Evolutionary conservation across 257 asterid species (phyloP).

Genomic region (Ophiorrhiza pumila): DNA sequence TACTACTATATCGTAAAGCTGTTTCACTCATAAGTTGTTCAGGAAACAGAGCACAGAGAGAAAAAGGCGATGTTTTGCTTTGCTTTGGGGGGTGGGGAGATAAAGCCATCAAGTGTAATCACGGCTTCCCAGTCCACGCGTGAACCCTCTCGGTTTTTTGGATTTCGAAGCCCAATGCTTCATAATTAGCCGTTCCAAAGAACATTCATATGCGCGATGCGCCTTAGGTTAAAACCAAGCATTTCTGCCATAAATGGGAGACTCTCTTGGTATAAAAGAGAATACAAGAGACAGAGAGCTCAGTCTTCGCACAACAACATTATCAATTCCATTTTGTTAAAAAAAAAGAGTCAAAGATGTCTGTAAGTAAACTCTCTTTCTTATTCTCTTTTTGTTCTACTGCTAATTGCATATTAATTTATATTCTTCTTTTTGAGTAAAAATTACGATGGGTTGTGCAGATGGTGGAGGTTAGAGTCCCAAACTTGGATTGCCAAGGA

Average conservation of each 20-base stretch:
- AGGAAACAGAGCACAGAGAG: slow-evolving; percentile 8
- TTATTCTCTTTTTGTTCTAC: background rate
- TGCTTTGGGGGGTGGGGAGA: slow-evolving; percentile 21
- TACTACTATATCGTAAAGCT: slow-evolving; percentile 11
- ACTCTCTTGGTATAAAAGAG: background rate
- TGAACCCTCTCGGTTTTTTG: slow-evolving; percentile 32
- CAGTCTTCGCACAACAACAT: background rate
- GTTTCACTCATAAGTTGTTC: slow-evolving; percentile 17
- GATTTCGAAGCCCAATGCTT: slow-evolving; percentile 42
- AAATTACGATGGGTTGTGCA: background rate
- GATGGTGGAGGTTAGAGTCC: slow-evolving; percentile 80
- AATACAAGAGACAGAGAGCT: background rate
- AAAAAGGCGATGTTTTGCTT: slow-evolving; percentile 5
- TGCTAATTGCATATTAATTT: background rate
- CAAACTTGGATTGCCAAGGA: slow-evolving; percentile 80
- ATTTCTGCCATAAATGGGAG: background rate
- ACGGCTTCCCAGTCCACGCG: slow-evolving; percentile 65
- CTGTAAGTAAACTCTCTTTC: slow-evolving; percentile 40
- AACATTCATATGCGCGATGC: slow-evolving; percentile 7
- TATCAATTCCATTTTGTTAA: background rate
- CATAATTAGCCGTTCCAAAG: background rate
- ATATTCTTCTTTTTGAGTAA: too few species aligned
- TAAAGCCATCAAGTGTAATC: slow-evolving; percentile 30
- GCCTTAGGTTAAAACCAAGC: background rate
- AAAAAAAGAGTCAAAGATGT: slow-evolving; percentile 34